A percentile compares a stretch with the other conserved stretches of the same genome.
phyloP scores from a whole-genome alignment of 176 grass and related monocot species.

The Lolium perenne region DNA sequence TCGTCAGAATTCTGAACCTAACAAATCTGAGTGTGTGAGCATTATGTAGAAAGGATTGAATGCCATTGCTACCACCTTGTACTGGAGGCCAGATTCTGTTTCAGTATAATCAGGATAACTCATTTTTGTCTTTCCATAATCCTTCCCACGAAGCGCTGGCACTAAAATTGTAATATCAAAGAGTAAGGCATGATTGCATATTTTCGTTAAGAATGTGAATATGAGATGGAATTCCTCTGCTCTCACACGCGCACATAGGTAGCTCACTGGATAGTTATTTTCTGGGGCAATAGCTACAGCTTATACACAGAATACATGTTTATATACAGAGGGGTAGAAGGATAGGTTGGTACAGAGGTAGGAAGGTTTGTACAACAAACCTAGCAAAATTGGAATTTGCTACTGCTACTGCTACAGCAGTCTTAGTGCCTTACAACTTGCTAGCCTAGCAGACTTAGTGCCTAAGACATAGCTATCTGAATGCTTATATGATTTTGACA shows the following conservation, averaged over 20 bases:
- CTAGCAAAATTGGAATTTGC: no score
- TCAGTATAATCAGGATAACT: constrained; percentile 95
- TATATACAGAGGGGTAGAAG: no score
- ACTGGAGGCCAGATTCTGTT: constrained; percentile 94
- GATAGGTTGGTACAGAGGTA: no score
- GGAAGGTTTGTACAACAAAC: no score
- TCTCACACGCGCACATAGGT: no score
- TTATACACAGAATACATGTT: no score
- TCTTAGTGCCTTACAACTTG: no score
- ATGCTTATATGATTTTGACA: background rate
- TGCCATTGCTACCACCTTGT: constrained; percentile 64
- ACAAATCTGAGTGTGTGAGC: background rate
- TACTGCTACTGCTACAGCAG: no score
- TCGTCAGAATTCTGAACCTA: constrained; percentile 20
- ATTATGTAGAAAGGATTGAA: constrained; percentile 36
- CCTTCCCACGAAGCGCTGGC: constrained; percentile 93
- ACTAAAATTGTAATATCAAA: constrained; percentile 48
- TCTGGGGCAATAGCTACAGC: no score
- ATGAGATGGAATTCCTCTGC: background rate
- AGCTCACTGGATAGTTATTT: no score
- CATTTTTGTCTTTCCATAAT: constrained; percentile 99
- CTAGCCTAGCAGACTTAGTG: no score
- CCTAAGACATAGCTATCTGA: no score
- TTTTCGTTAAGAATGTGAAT: background rate
- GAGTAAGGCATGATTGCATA: background rate